These are phyloP conservation scores for Citrus sp. DNA, from an alignment of 345 rosid species.

Conservation along the genomic window DNA sequence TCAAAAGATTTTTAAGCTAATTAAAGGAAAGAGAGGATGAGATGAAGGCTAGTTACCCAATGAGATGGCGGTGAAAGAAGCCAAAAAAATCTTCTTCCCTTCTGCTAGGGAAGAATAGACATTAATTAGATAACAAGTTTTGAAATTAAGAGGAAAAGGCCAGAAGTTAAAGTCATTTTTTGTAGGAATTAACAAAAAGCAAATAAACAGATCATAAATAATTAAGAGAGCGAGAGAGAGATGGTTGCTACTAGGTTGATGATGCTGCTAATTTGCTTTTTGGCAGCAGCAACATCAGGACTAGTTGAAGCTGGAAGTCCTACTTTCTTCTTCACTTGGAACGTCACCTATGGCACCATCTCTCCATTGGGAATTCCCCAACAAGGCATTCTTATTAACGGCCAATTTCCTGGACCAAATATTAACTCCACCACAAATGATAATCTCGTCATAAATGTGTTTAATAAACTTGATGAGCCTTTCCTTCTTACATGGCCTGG, in stretches of 20 bases:
- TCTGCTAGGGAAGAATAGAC: too few species aligned
- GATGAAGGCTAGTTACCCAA: too few species aligned
- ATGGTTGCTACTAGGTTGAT: not conserved
- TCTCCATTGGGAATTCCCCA: constrained; percentile 65
- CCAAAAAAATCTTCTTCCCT: too few species aligned
- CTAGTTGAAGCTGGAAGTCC: constrained; percentile 62
- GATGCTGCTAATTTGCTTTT: constrained; percentile 33
- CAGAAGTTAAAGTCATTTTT: too few species aligned
- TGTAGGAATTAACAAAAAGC: too few species aligned
- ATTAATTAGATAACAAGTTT: too few species aligned
- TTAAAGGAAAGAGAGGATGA: too few species aligned
- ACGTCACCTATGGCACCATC: constrained; percentile 59
- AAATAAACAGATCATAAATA: too few species aligned
- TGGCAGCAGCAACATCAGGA: constrained; percentile 22
- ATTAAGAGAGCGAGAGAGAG: not conserved
- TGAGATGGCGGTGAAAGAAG: too few species aligned
- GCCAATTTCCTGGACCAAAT: constrained; percentile 74
- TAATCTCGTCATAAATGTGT: constrained; percentile 65
- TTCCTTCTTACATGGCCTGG: constrained; percentile 69
- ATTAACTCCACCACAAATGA: constrained; percentile 73
- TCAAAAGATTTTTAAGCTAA: too few species aligned
- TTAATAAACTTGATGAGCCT: constrained; percentile 74
- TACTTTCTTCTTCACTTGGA: constrained; percentile 57
- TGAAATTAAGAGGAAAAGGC: too few species aligned
- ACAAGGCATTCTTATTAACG: constrained; percentile 67